Evolutionary conservation across 768 basidiomycete genomes (phyloP).

Genomic region (Pisolithus albus): DNA sequence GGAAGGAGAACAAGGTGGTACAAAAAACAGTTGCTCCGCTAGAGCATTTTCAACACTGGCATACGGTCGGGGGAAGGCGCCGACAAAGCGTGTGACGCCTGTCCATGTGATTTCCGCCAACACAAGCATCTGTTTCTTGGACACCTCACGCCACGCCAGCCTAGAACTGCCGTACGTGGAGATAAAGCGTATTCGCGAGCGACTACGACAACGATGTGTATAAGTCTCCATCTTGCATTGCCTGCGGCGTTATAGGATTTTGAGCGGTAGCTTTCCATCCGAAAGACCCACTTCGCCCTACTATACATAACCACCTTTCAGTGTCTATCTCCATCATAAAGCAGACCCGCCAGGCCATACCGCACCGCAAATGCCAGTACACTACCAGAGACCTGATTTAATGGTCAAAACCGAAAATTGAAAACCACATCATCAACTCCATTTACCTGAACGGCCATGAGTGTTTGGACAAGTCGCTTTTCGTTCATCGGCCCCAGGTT

Average conservation of each 20-base stretch:
- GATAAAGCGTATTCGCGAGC: too few relatives aligned
- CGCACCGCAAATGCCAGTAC: constrained; percentile 76
- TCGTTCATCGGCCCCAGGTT: constrained; percentile 82
- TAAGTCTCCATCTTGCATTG: not conserved
- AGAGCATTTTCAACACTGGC: constrained; percentile 1
- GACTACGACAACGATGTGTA: not conserved
- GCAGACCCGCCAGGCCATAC: constrained; percentile 82
- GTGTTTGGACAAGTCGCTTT: constrained; percentile 60
- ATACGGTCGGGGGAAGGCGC: not conserved
- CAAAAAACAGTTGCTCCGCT: constrained; percentile 10
- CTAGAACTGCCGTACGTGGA: not conserved
- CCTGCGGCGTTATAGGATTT: not conserved
- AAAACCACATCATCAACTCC: not conserved
- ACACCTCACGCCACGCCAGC: not conserved
- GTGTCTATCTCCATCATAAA: constrained; percentile 89
- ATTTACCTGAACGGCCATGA: constrained; percentile 71
- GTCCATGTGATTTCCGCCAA: constrained; percentile 33
- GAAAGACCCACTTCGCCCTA: not conserved
- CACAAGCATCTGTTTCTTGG: constrained; percentile 8
- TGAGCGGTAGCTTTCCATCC: not conserved
- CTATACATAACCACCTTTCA: constrained; percentile 22
- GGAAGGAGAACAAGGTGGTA: constrained; percentile 14
- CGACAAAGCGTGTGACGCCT: not conserved
- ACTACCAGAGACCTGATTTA: constrained; percentile 61
- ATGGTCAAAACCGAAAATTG: constrained; percentile 1